These are phyloP conservation scores for Cladosporium austrohemisphaericum DNA, from an alignment of 2,329 filamentous ascomycete species.

Conservation along the genomic window DNA sequence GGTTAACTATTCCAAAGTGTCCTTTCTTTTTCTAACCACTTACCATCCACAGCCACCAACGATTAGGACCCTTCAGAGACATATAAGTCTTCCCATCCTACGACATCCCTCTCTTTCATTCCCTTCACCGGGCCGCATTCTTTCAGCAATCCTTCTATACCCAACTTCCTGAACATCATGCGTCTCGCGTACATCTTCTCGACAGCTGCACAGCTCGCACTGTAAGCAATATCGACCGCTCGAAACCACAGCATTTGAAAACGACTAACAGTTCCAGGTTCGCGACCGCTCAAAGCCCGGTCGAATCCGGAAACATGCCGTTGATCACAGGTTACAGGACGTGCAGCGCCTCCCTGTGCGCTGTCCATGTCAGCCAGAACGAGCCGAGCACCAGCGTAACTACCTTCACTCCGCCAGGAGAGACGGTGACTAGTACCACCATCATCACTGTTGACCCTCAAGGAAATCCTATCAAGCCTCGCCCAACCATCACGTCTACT, in stretches of 20 bases:
- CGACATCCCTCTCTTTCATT: too few relatives aligned
- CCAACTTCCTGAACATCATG: neutral
- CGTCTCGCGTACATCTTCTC: neutral
- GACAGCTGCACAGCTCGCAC: neutral
- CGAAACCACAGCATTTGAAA: neutral
- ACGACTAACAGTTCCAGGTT: neutral
- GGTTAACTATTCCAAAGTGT: neutral
- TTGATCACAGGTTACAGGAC: too few relatives aligned
- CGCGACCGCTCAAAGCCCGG: neutral
- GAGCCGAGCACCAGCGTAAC: slow-evolving; percentile 18
- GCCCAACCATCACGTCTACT: slow-evolving; percentile 16
- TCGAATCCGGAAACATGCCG: too few relatives aligned
- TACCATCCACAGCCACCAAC: neutral
- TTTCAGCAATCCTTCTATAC: too few relatives aligned
- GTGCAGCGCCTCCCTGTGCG: too few relatives aligned
- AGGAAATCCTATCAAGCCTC: slow-evolving; percentile 11
- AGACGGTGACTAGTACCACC: neutral
- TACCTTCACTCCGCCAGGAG: neutral
- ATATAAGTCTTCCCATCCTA: too few relatives aligned
- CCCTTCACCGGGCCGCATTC: too few relatives aligned
- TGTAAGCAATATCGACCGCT: neutral
- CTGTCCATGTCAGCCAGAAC: too few relatives aligned
- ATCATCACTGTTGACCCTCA: neutral
- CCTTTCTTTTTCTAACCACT: neutral
- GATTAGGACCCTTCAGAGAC: too few relatives aligned